phyloP scores from a whole-genome alignment of 495 filamentous ascomycete genomes.

The Hypomontagnella submonticulosa region DNA sequence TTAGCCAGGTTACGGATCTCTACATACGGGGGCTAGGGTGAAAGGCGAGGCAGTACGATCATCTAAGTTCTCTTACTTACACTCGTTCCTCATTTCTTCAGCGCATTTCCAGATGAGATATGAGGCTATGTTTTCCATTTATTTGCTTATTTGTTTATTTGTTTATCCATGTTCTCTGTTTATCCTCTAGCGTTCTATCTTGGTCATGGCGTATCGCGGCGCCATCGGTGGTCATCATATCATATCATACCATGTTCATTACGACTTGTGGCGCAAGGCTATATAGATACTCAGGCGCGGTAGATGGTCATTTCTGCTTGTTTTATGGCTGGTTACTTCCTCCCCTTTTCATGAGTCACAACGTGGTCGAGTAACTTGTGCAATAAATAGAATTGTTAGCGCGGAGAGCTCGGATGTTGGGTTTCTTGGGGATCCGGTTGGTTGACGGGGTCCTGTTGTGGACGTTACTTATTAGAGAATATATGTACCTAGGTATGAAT shows the following conservation, averaged over 20 bases:
- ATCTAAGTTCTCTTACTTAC: neutral
- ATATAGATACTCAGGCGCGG: constrained; percentile 16
- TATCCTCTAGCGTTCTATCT: neutral
- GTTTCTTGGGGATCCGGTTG: constrained; percentile 13
- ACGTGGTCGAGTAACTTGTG: constrained; percentile 1
- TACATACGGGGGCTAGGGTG: constrained; percentile 29
- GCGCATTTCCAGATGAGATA: constrained; percentile 20
- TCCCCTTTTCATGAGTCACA: constrained; percentile 17
- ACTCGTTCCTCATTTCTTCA: neutral
- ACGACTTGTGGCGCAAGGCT: constrained; percentile 15
- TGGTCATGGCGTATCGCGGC: constrained; percentile 18
- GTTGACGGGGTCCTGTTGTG: neutral
- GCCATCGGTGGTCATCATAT: constrained; percentile 5
- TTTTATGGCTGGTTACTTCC: neutral
- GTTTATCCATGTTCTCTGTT: neutral
- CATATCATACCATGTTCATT: constrained; percentile 16
- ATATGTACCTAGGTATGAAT: neutral
- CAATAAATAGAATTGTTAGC: constrained; percentile 12
- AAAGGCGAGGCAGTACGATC: constrained; percentile 19
- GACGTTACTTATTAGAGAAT: constrained; percentile 11
- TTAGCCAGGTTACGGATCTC: constrained; percentile 11
- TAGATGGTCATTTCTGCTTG: constrained; percentile 5
- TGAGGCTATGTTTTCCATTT: constrained; percentile 34
- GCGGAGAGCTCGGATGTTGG: neutral
- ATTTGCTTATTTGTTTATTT: constrained; percentile 8